Conservation (phyloP, 2,329 filamentous ascomycete genomes). For the Calonectria fujianensis region DNA sequence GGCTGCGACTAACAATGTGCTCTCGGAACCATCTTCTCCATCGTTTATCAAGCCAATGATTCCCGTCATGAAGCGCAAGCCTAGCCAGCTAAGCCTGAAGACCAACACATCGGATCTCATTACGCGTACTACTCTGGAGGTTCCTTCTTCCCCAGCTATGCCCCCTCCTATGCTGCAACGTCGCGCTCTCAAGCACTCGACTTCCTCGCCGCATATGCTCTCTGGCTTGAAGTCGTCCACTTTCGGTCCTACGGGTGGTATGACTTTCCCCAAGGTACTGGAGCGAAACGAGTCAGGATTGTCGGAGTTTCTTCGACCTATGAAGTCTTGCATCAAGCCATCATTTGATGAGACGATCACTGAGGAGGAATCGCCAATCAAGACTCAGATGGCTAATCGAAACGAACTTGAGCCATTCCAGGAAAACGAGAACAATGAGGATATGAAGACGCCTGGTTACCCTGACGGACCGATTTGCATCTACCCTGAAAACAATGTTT, state of each 20-base stretch:
- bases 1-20: slow-evolving; percentile 69
- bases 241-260: slow-evolving; percentile 77
- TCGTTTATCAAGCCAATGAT: slow-evolving; percentile 88
- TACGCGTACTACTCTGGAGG: slow-evolving; percentile 68
- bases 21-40: slow-evolving; percentile 82
- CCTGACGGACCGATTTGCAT: slow-evolving; percentile 89
- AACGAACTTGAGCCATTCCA: slow-evolving; percentile 74
- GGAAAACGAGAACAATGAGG: slow-evolving; percentile 83
- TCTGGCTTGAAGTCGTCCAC: slow-evolving; percentile 75
- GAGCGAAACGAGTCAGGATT: slow-evolving; percentile 77
- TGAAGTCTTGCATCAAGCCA: slow-evolving; percentile 63
- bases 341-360: slow-evolving; percentile 67
- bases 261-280: slow-evolving; percentile 77
- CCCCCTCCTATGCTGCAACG: slow-evolving; percentile 75
- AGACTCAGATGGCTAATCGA: slow-evolving; percentile 77
- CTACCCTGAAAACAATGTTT: slow-evolving; percentile 83
- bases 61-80: slow-evolving; percentile 82
- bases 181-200: slow-evolving; percentile 79
- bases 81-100: slow-evolving; percentile 86
- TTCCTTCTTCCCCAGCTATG: slow-evolving; percentile 74
- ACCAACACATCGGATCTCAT: slow-evolving; percentile 78
- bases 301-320: slow-evolving; percentile 74
- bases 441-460: slow-evolving; percentile 88
- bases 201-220: slow-evolving; percentile 80
- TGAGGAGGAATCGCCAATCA: slow-evolving; percentile 76